These are phyloP conservation scores for Psilocybe cubensis DNA, from an alignment of 768 basidiomycete species.

Conservation along the genomic window DNA sequence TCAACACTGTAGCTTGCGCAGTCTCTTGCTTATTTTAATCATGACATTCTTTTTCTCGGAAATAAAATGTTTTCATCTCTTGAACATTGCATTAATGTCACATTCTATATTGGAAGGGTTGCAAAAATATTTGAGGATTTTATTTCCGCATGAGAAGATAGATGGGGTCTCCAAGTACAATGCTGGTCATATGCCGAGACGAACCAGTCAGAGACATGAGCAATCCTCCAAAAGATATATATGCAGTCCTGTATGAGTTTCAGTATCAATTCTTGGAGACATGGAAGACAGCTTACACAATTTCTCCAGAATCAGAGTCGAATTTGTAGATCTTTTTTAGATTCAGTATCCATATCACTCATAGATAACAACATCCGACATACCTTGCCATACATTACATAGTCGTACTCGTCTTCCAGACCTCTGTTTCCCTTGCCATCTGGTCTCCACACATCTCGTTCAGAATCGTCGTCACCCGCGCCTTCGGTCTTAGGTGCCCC, in stretches of 20 bases:
- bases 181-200: constrained; percentile 87
- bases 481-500: constrained; percentile 53
- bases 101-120: background rate
- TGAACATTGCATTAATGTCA: background rate
- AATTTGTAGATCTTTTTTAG: constrained; percentile 88
- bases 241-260: constrained; percentile 71
- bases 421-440: constrained; percentile 79
- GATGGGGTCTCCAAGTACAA: constrained; percentile 92
- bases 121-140: constrained; percentile 23
- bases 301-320: constrained; percentile 81
- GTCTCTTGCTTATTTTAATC: constrained; percentile 6
- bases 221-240: constrained; percentile 95
- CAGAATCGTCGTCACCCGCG: constrained; percentile 54
- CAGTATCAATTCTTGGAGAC: constrained; percentile 13
- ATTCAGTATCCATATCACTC: background rate
- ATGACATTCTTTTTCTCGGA: constrained; percentile 14
- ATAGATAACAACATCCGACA: constrained; percentile 15
- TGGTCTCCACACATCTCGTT: constrained; percentile 82
- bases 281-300: constrained; percentile 64
- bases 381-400: constrained; percentile 99
- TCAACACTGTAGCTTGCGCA: constrained; percentile 3
- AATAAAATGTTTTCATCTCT: constrained; percentile 3
- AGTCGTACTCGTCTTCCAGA: constrained; percentile 95
- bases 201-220: constrained; percentile 93
- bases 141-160: constrained; percentile 87